Evolutionary conservation across 176 grass and related monocot species (phyloP).

Genomic region (Cymbopogon citratus): DNA sequence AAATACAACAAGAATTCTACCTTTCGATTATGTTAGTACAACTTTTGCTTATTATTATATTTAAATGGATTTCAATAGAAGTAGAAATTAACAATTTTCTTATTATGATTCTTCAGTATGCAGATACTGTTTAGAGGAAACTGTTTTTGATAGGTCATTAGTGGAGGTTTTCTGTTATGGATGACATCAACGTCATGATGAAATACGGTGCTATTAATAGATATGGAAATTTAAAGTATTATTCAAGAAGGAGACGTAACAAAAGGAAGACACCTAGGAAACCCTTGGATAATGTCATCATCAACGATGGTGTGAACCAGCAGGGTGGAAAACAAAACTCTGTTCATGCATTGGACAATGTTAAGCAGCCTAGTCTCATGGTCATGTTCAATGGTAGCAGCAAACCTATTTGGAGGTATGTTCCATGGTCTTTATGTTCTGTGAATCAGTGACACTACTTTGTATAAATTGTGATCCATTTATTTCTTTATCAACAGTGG

Average conservation of each 20-base stretch:
- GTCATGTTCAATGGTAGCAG: neutral
- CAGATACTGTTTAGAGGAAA: neutral
- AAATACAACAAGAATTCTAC: neutral
- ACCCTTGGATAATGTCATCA: neutral
- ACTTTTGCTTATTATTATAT: neutral
- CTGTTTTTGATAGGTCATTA: neutral
- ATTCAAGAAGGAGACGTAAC: neutral
- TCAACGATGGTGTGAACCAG: neutral
- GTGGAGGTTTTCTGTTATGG: neutral
- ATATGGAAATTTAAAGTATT: neutral
- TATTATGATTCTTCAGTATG: neutral
- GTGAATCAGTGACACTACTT: neutral
- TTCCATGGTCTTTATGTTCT: neutral
- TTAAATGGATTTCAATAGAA: neutral
- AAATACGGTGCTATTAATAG: neutral
- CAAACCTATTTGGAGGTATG: slow-evolving; percentile 36
- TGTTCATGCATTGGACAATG: neutral
- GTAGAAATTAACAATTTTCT: neutral
- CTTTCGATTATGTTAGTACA: neutral
- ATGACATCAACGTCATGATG: neutral
- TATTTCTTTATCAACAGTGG: slow-evolving; percentile 47
- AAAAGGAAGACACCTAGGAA: neutral
- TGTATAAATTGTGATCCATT: slow-evolving; percentile 12
- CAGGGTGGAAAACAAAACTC: neutral
- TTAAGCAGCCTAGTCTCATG: neutral